Conservation (phyloP, 495 filamentous ascomycete genomes). For the Hypoxylon fuscum region DNA sequence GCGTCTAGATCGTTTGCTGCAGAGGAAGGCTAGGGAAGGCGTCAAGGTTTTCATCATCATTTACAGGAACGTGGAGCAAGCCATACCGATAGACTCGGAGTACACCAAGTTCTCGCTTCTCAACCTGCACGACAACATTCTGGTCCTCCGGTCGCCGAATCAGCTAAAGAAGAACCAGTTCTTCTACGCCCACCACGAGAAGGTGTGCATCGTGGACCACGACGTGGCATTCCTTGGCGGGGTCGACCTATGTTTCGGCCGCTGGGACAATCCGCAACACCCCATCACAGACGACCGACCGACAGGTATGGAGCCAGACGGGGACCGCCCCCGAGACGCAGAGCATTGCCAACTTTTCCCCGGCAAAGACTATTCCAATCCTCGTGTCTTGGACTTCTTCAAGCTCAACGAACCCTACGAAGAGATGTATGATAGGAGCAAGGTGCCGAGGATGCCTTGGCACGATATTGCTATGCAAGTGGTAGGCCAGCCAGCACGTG, state of each 20-base stretch:
- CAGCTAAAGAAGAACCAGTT: slow-evolving; percentile 99
- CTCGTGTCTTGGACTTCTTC: slow-evolving; percentile 93
- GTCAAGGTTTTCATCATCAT: slow-evolving; percentile 99
- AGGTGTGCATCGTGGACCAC: slow-evolving; percentile 94
- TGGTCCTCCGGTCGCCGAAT: slow-evolving; percentile 94
- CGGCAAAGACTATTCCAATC: slow-evolving; percentile 98
- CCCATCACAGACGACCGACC: slow-evolving; percentile 89
- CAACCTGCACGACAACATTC: slow-evolving; percentile 94
- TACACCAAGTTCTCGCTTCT: slow-evolving; percentile 98
- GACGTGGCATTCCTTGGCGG: slow-evolving; percentile 96
- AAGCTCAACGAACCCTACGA: slow-evolving; percentile 94
- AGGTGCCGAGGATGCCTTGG: slow-evolving; percentile 96
- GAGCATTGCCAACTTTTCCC: slow-evolving; percentile 97
- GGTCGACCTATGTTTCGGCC: slow-evolving; percentile 95
- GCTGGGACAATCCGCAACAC: slow-evolving; percentile 97
- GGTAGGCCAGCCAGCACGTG: slow-evolving; percentile 92
- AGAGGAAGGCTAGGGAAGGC: slow-evolving; percentile 90
- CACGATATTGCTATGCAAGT: slow-evolving; percentile 99
- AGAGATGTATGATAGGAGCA: slow-evolving; percentile 96
- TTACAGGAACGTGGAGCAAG: slow-evolving; percentile 97
- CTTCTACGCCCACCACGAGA: slow-evolving; percentile 99
- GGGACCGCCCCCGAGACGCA: slow-evolving; percentile 80
- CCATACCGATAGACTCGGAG: slow-evolving; percentile 97
- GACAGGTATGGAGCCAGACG: slow-evolving; percentile 86
- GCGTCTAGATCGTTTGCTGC: slow-evolving; percentile 93